A percentile compares a stretch with the other conserved stretches of the same genome.
These are phyloP conservation scores for Phytophthora europaea DNA, from an alignment of 352 stramenopile species.

Conservation along the genomic window DNA sequence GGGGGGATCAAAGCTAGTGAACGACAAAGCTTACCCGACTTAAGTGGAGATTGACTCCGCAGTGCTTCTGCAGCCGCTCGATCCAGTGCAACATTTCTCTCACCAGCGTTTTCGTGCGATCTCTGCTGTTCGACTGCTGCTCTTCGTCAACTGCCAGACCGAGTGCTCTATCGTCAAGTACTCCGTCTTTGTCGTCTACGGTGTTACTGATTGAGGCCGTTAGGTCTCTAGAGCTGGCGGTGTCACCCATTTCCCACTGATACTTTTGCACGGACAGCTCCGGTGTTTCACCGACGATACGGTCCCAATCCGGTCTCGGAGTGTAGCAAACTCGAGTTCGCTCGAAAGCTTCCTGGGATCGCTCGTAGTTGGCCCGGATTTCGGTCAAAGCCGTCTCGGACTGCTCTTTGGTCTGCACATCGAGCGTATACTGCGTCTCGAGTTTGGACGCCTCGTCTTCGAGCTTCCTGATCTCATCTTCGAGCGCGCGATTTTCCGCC, in stretches of 20 bases:
- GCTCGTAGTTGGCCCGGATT: constrained; percentile 37
- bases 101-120: constrained; percentile 58
- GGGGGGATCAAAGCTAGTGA: neutral
- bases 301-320: constrained; percentile 69
- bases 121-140: neutral
- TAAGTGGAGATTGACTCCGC: constrained; percentile 78
- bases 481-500: constrained; percentile 49
- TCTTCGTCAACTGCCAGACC: neutral
- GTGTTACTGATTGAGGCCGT: neutral
- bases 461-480: constrained; percentile 51
- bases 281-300: constrained; percentile 65
- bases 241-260: constrained; percentile 60
- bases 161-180: constrained; percentile 8
- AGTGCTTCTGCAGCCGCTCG: constrained; percentile 83
- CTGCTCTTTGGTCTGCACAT: constrained; percentile 38
- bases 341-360: constrained; percentile 34
- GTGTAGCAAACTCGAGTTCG: constrained; percentile 68
- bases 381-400: constrained; percentile 32
- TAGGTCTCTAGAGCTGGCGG: neutral
- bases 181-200: constrained; percentile 15
- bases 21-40: constrained; percentile 51
- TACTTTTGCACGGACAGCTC: constrained; percentile 70
- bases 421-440: constrained; percentile 49
- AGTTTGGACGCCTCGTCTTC: constrained; percentile 45
- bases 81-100: constrained; percentile 86